Conservation (phyloP, 257 asterid species). For the Plantago ovata region DNA sequence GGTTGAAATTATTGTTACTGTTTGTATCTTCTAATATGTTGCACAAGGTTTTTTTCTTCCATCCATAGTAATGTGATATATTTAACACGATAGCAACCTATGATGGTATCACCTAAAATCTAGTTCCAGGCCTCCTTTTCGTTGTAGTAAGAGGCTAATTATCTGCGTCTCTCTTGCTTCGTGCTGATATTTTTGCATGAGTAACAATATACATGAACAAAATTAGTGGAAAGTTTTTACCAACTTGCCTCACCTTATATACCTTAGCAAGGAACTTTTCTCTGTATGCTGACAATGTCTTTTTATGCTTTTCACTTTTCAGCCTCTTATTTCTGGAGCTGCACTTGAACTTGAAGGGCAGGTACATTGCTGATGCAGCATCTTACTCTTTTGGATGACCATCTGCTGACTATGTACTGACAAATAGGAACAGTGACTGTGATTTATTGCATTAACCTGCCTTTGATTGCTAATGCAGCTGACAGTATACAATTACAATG, state of each 20-base stretch:
- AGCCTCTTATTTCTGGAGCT: conserved; percentile 98
- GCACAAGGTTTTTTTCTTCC: neutral
- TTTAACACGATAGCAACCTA: no score
- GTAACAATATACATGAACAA: no score
- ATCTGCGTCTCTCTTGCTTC: no score
- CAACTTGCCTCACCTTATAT: no score
- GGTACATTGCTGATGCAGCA: conserved; percentile 37
- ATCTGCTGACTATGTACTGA: neutral
- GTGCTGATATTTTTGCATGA: no score
- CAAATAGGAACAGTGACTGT: neutral
- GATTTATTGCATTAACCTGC: conserved; percentile 5
- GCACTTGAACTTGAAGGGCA: conserved; percentile 98
- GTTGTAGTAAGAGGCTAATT: no score
- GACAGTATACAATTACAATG: conserved; percentile 80
- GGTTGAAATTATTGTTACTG: no score
- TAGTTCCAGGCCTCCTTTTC: no score
- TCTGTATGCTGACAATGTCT: conserved; percentile 24
- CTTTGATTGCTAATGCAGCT: conserved; percentile 44
- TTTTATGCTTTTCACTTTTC: conserved; percentile 19
- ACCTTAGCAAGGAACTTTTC: neutral
- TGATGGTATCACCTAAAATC: no score
- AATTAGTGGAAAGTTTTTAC: no score
- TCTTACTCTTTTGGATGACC: conserved; percentile 6
- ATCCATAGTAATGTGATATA: neutral
- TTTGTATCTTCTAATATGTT: conserved; percentile 9